Conservation (phyloP, 2,329 filamentous ascomycete genomes). For the Aspergillus sp. region DNA sequence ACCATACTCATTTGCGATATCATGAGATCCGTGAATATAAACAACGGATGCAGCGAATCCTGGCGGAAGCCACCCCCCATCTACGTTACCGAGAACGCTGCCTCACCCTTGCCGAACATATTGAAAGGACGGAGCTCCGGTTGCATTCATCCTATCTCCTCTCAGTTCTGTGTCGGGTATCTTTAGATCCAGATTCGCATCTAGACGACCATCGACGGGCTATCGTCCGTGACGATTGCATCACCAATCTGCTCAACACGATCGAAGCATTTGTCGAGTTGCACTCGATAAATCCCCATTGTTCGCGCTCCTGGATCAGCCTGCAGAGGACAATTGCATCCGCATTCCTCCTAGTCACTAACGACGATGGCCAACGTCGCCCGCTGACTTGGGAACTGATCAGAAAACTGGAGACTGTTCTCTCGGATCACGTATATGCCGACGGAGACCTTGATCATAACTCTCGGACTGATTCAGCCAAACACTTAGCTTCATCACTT, state of each 20-base stretch:
- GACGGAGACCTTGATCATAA: constrained; percentile 18
- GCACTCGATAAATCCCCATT: constrained; percentile 30
- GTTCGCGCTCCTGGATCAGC: constrained; percentile 39
- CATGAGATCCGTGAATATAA: constrained; percentile 51
- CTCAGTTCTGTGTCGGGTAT: constrained; percentile 55
- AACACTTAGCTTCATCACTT: constrained; percentile 27
- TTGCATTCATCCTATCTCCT: constrained; percentile 59
- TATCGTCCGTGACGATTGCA: constrained; percentile 46
- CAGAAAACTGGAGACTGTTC: constrained; percentile 21
- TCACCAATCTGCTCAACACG: constrained; percentile 48
- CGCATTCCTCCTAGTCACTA: constrained; percentile 33
- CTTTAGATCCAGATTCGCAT: constrained; percentile 40
- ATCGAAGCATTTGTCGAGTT: constrained; percentile 56
- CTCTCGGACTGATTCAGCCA: constrained; percentile 28
- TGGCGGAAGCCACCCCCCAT: constrained; percentile 53
- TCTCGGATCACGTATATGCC: constrained; percentile 27
- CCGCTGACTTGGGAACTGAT: constrained; percentile 23
- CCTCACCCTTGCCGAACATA: constrained; percentile 40
- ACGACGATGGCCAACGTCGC: constrained; percentile 20
- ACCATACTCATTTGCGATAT: constrained; percentile 45
- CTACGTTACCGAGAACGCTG: constrained; percentile 46
- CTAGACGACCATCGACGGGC: constrained; percentile 32
- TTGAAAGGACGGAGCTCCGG: constrained; percentile 55
- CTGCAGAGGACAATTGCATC: constrained; percentile 38
- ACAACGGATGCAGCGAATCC: constrained; percentile 50